Conservation (phyloP, 2,329 filamentous ascomycete species). For the Pseudogymnoascus sp. region DNA sequence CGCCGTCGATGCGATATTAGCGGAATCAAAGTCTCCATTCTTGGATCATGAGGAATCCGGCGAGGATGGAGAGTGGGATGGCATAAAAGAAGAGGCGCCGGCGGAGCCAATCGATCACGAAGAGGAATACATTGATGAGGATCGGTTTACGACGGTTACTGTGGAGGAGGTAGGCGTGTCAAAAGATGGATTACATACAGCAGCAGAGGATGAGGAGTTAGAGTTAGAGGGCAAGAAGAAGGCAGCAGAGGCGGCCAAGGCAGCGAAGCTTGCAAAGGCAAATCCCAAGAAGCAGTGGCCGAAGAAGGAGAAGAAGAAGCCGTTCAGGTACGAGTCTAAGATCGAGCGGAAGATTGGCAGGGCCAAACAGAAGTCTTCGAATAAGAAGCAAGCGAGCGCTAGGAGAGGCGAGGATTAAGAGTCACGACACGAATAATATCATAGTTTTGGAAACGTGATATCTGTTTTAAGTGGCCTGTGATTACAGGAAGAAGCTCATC, state of each 20-base stretch:
- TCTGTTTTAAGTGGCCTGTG: slow-evolving; percentile 9
- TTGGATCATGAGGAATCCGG: slow-evolving; percentile 33
- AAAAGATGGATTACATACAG: slow-evolving; percentile 61
- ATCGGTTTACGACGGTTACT: slow-evolving; percentile 90
- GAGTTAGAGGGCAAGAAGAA: slow-evolving; percentile 28
- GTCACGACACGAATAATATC: slow-evolving; percentile 5
- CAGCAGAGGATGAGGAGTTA: slow-evolving; percentile 31
- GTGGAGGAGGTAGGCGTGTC: slow-evolving; percentile 81
- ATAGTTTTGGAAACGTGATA: slow-evolving; percentile 3
- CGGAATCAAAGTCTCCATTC: slow-evolving; percentile 28
- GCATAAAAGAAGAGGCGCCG: slow-evolving; percentile 42
- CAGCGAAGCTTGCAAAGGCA: slow-evolving; percentile 28
- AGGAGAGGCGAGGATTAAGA: slow-evolving; percentile 23
- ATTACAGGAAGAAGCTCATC: slow-evolving; percentile 6
- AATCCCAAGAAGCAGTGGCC: slow-evolving; percentile 42
- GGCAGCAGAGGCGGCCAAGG: slow-evolving; percentile 29
- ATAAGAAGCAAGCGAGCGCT: slow-evolving; percentile 32
- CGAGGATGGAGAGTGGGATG: slow-evolving; percentile 53
- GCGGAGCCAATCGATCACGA: slow-evolving; percentile 63
- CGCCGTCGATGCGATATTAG: slow-evolving; percentile 54
- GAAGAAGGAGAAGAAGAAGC: slow-evolving; percentile 73
- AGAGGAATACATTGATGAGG: slow-evolving; percentile 93
- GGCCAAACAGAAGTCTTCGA: slow-evolving; percentile 65
- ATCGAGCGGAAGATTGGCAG: slow-evolving; percentile 68
- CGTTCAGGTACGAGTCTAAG: slow-evolving; percentile 90